Conservation (phyloP, 23 red algal species). For the Gracilaria gracilis region DNA sequence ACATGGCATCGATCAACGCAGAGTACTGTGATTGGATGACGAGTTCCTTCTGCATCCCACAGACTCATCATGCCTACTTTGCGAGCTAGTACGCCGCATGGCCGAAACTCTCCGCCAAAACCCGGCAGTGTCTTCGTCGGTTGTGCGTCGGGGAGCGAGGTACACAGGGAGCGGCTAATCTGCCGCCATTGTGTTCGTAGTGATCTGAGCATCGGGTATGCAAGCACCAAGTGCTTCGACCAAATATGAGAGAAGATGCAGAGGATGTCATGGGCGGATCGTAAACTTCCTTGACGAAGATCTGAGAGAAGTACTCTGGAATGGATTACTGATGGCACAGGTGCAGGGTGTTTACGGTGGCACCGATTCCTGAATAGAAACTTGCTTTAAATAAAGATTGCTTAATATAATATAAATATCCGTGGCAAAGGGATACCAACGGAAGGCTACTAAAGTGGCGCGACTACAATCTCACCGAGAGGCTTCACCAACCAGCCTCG, state of each 20-base stretch:
- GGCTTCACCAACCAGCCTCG: too few species aligned
- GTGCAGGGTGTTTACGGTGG: too few species aligned
- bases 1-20: constrained; percentile 94
- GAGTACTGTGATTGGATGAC: constrained; percentile 85
- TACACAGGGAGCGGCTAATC: constrained; percentile 19
- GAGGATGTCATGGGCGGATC: too few species aligned
- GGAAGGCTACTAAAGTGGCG: too few species aligned
- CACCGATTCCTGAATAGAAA: too few species aligned
- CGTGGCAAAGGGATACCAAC: too few species aligned
- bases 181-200: not conserved
- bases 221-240: not conserved
- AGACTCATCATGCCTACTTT: constrained; percentile 96
- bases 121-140: constrained; percentile 5
- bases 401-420: too few species aligned
- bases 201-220: constrained; percentile 3
- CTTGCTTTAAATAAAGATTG: too few species aligned
- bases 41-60: constrained; percentile 79
- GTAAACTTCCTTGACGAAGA: too few species aligned
- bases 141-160: constrained; percentile 21
- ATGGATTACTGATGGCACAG: too few species aligned
- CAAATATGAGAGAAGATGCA: not conserved
- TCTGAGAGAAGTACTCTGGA: too few species aligned
- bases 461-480: too few species aligned
- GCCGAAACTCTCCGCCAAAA: constrained; percentile 55
- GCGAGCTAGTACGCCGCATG: constrained; percentile 83